Evolutionary conservation across 2,329 filamentous ascomycete species (phyloP), one percentile per base, ranked within the genome.

Genomic region (Trichophyton verrucosum): DNA sequence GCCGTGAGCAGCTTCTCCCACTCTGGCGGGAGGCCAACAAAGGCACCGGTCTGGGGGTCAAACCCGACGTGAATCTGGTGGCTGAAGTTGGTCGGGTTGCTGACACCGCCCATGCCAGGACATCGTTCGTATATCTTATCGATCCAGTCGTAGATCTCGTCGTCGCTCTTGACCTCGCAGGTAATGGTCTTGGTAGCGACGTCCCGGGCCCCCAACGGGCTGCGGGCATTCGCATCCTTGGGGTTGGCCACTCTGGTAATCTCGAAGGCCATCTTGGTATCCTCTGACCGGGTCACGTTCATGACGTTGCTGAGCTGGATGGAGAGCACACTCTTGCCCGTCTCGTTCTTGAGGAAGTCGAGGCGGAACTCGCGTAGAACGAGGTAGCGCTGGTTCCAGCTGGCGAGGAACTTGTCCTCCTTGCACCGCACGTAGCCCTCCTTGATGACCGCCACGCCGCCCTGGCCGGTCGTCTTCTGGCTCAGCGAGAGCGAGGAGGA

Each of bases 81-180:
- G 24, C 88, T 91, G 77, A 99, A 99, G 78, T 97, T 96, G 66
- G 94, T 97, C 4, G 94, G 94, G 74, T 97, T 96, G 76, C 92
- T 96, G 61, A 99, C 94, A 67, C 94, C 94, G 64, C 94, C 91
- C 90, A 97, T 96, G 64, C 90, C 92, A 17, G 94, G 94, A 73
- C 92, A 97, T 65, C 92, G 87, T 68, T 92, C 91, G 73, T 97
- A 97, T 66, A 99, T 95, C 73, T 91, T 89, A 74, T 99, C 94
- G 69, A 97, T 96, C 94, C 94, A 99, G 69, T 95, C 91, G 74
- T 99, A 99, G 60, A 99, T 85, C 67, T 99, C 94, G 70, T 96
- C 92, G 70, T 99, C 94, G 61, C 86, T 88, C 76, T 96, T 95
- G 68, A 97, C 91, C 72, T 88, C 90, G 73, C 96, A 94, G 65